Evolutionary conservation across 2,329 filamentous ascomycete genomes (phyloP), one percentile per base, ranked within the genome.

Genomic region (Tolypocladium guangdongense): DNA sequence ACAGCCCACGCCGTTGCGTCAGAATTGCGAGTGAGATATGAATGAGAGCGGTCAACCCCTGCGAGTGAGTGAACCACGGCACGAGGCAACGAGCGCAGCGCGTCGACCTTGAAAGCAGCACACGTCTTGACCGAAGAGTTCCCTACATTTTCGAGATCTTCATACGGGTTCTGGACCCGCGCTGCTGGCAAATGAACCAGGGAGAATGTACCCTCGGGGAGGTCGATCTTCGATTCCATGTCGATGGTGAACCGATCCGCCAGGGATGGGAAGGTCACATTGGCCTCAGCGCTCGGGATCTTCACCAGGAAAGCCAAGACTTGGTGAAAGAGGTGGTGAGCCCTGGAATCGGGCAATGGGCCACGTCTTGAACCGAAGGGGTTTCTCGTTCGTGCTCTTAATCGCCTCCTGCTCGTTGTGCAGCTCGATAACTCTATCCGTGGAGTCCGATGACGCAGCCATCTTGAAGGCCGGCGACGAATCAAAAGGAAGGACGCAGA

Each of bases 91-190:
- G 66, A 64, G 2, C 67, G 60, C 3, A 63, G 63, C 0, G 69
- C 64, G 1, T 70, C 66, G 1, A 70, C 62, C 30, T 68, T 65
- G 55, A 70, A 68, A 0, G 66, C 66, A 0, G 67, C 68, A 38
- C 59, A 65, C 7, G 48, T 62, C 3, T 57, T 51, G 4, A 60
- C 55, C 8, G 53, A 43, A 6, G 52, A 12, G 7, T 56, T 45
- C 1, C 38, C 24, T 2, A 60, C 43, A 4, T 36, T 22, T 1
- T 57, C 49, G 4, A 56, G 32, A 8, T 62, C 54, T 16, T 66
- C 64, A 16, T 68, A 70, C 0, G 68, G 68, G 37, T 70, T 70
- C 1, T 51, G 50, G 6, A 70, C 62, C 0, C 68, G 56, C 0
- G 54, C 59, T 0, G 66, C 57, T 1, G 55, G 49, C 0, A 70